phyloP scores from a whole-genome alignment of 768 basidiomycete genomes.

The Phylloporus arenicola region DNA sequence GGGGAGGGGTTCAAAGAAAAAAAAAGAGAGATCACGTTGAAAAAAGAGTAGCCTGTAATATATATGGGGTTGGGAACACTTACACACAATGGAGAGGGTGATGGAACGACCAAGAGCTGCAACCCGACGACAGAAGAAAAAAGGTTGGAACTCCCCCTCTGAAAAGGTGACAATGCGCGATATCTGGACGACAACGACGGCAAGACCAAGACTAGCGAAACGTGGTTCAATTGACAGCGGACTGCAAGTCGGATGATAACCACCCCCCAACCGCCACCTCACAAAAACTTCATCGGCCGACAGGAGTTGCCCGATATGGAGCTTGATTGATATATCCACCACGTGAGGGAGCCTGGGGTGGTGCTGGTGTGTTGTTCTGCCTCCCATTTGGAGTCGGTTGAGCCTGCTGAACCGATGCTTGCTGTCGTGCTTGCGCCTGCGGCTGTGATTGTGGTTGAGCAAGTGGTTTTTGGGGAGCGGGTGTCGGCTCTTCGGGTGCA shows the following conservation, averaged over 20 bases:
- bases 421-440: constrained; percentile 26
- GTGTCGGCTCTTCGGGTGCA: constrained; percentile 39
- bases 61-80: constrained; percentile 27
- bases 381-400: constrained; percentile 26
- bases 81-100: constrained; percentile 12
- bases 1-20: background rate
- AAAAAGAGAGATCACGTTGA: constrained; percentile 14
- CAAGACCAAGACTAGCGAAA: constrained; percentile 15
- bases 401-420: constrained; percentile 19
- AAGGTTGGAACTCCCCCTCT: constrained; percentile 9
- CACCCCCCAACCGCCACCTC: background rate
- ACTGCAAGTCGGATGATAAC: constrained; percentile 12
- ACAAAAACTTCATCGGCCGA: constrained; percentile 21
- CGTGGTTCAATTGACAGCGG: constrained; percentile 8
- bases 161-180: constrained; percentile 7
- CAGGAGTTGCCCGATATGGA: constrained; percentile 26
- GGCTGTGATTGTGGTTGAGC: constrained; percentile 25
- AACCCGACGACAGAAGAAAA: constrained; percentile 8
- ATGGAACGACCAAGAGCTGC: constrained; percentile 8
- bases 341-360: constrained; percentile 20
- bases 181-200: constrained; percentile 8
- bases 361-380: constrained; percentile 22
- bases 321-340: constrained; percentile 21
- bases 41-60: constrained; percentile 25
- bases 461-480: constrained; percentile 39